These are phyloP conservation scores for Backusella mclennaniae DNA, from an alignment of 192 early-diverging fungal genomes.

Conservation along the genomic window DNA sequence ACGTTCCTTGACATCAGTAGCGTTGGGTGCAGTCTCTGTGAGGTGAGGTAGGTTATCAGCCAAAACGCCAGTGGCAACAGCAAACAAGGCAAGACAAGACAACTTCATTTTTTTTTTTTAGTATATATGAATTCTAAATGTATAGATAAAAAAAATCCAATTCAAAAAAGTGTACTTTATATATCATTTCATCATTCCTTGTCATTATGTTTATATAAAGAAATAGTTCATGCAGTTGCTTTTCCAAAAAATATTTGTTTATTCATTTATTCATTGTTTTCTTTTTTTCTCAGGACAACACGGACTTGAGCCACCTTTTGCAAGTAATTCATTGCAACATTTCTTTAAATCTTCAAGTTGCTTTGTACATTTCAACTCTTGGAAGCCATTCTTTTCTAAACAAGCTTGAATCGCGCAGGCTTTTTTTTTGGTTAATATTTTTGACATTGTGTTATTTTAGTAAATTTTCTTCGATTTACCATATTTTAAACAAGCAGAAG, in stretches of 20 bases:
- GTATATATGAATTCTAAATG: neutral
- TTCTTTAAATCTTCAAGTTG: neutral
- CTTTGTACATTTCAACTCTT: neutral
- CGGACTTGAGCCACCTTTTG: neutral
- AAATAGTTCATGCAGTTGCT: neutral
- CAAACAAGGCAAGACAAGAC: neutral
- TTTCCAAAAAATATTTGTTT: constrained; percentile 3
- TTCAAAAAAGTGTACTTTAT: neutral
- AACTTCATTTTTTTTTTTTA: constrained; percentile 9
- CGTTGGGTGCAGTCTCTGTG: neutral
- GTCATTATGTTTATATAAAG: neutral
- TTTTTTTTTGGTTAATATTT: neutral
- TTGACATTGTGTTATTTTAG: neutral
- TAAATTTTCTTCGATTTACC: neutral
- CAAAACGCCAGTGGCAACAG: neutral
- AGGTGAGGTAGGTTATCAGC: constrained; percentile 18
- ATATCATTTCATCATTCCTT: neutral
- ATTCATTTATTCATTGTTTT: neutral
- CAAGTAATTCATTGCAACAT: neutral
- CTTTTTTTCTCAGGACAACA: neutral
- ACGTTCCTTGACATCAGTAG: constrained; percentile 9
- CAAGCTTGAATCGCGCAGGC: neutral
- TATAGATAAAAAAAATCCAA: neutral
- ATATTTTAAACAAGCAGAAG: constrained; percentile 8
- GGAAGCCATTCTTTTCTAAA: constrained; percentile 4